phyloP scores from a whole-genome alignment of 305 asterid genomes.

The Andrographis paniculata region DNA sequence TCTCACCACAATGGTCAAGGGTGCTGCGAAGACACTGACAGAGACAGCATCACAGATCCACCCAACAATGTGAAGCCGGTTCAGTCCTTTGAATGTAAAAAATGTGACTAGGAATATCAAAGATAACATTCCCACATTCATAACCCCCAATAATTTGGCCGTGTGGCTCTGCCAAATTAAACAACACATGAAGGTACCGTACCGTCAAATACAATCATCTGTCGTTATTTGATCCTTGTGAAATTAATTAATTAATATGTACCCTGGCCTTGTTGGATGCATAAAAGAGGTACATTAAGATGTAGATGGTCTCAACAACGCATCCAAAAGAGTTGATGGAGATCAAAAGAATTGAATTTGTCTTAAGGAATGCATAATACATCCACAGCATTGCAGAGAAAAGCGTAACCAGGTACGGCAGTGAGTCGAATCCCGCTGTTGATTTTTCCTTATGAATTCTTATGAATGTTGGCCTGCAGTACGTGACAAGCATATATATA shows the following conservation, averaged over 20 bases:
- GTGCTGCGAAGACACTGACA: slow-evolving; percentile 58
- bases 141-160: slow-evolving; percentile 26
- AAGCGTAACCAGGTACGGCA: slow-evolving; percentile 59
- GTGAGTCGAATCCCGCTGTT: slow-evolving; percentile 59
- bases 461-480: slow-evolving; percentile 57
- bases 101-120: slow-evolving; percentile 29
- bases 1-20: slow-evolving; percentile 58
- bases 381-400: slow-evolving; percentile 72
- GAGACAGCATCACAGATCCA: slow-evolving; percentile 66
- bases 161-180: slow-evolving; percentile 27
- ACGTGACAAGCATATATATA: background rate
- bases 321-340: slow-evolving; percentile 67
- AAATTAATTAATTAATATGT: no score
- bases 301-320: slow-evolving; percentile 51
- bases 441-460: slow-evolving; percentile 58
- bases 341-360: slow-evolving; percentile 40
- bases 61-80: slow-evolving; percentile 41
- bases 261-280: slow-evolving; percentile 52
- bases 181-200: no score
- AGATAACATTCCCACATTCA: slow-evolving; percentile 42
- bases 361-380: slow-evolving; percentile 54
- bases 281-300: slow-evolving; percentile 39
- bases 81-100: slow-evolving; percentile 22
- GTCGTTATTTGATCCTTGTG: no score
- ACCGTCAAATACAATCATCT: no score